These are phyloP conservation scores for Avena sativa DNA, from an alignment of 176 grass and related monocot genomes.

Conservation along the genomic window DNA sequence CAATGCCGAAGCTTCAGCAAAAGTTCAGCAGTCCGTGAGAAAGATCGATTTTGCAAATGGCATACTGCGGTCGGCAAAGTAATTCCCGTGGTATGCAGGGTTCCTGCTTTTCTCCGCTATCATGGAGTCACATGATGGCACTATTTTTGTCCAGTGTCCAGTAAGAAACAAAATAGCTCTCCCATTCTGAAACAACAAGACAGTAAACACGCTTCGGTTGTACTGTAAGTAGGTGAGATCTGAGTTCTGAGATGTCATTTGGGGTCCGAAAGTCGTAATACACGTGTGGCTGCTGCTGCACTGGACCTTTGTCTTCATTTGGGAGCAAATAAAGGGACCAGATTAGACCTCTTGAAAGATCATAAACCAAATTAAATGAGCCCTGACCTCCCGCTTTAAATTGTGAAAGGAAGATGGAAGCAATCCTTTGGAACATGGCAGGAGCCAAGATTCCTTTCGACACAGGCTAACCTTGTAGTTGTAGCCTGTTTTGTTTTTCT, in stretches of 20 bases:
- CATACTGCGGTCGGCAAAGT: too few species aligned
- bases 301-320: neutral
- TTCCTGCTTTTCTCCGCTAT: neutral
- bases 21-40: too few species aligned
- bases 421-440: too few species aligned
- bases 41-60: too few species aligned
- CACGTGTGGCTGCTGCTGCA: neutral
- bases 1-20: too few species aligned
- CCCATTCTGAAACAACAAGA: neutral
- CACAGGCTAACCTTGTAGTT: too few species aligned
- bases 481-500: too few species aligned
- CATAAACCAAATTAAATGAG: neutral
- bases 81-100: too few species aligned
- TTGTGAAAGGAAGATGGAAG: too few species aligned
- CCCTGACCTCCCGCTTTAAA: too few species aligned
- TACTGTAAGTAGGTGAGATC: neutral
- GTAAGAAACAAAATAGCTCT: neutral
- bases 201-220: neutral
- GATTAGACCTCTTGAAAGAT: slow-evolving; percentile 1
- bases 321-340: neutral
- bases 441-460: too few species aligned
- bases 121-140: neutral
- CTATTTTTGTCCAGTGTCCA: neutral
- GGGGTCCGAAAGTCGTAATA: neutral
- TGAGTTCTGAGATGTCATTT: neutral